phyloP scores from a whole-genome alignment of 2,329 filamentous ascomycete species.

The Clarireedia paspali region DNA sequence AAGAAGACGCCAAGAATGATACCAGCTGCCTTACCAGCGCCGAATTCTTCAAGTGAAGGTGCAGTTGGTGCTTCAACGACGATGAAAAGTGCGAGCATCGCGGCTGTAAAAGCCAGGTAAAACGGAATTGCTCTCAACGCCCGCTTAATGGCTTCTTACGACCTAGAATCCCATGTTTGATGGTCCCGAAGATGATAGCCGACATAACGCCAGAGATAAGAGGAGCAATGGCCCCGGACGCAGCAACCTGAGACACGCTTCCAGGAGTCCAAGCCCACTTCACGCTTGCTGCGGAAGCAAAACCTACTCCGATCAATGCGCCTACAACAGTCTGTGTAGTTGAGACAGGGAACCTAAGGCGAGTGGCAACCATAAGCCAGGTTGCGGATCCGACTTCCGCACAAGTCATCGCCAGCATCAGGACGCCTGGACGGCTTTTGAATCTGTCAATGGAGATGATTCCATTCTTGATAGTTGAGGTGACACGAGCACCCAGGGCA shows the following conservation, averaged over 20 bases:
- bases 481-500: constrained; percentile 60
- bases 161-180: constrained; percentile 63
- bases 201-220: constrained; percentile 57
- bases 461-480: constrained; percentile 73
- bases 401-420: constrained; percentile 60
- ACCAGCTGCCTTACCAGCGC: constrained; percentile 26
- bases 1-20: constrained; percentile 24
- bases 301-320: constrained; percentile 60
- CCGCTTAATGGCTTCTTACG: constrained; percentile 65
- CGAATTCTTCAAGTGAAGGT: constrained; percentile 29
- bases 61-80: constrained; percentile 16
- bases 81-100: constrained; percentile 21
- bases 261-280: constrained; percentile 61
- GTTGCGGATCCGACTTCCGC: constrained; percentile 56
- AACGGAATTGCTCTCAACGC: constrained; percentile 66
- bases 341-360: constrained; percentile 64
- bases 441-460: constrained; percentile 58
- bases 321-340: constrained; percentile 67
- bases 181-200: constrained; percentile 63
- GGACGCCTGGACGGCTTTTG: constrained; percentile 52
- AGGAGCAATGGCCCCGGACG: constrained; percentile 64
- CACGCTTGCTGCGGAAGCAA: constrained; percentile 54
- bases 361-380: constrained; percentile 78
- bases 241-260: constrained; percentile 40
- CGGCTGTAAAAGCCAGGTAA: constrained; percentile 44